Conservation (phyloP, 2,329 filamentous ascomycete genomes). For the Aspergillus clavatus region DNA sequence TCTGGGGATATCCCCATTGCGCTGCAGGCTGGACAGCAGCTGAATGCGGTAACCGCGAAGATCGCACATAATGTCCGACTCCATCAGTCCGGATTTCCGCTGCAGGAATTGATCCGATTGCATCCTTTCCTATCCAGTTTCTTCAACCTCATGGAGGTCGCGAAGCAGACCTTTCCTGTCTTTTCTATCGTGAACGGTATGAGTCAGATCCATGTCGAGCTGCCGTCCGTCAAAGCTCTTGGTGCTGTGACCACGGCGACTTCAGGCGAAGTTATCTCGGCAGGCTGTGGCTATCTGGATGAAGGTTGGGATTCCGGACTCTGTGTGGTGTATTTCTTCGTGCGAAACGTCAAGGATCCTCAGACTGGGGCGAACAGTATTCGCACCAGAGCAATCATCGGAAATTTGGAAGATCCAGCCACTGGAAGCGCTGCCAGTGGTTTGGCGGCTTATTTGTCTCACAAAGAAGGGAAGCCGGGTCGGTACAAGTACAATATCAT, state of each 20-base stretch:
- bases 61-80: constrained; percentile 37
- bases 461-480: constrained; percentile 32
- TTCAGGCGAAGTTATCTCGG: constrained; percentile 20
- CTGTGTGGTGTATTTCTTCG: constrained; percentile 28
- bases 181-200: constrained; percentile 38
- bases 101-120: constrained; percentile 20
- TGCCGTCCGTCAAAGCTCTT: constrained; percentile 58
- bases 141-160: constrained; percentile 6
- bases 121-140: constrained; percentile 24
- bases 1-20: constrained; percentile 53
- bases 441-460: constrained; percentile 51
- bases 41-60: constrained; percentile 14
- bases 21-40: constrained; percentile 1
- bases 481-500: constrained; percentile 48
- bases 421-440: constrained; percentile 57
- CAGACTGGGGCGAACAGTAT: constrained; percentile 44
- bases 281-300: constrained; percentile 23
- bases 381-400: constrained; percentile 25
- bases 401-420: constrained; percentile 25
- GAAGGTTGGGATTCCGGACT: constrained; percentile 28
- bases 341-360: constrained; percentile 51
- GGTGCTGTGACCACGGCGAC: constrained; percentile 27
- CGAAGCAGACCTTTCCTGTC: constrained; percentile 21
- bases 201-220: constrained; percentile 59
- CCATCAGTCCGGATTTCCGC: constrained; percentile 25